Evolutionary conservation across 495 filamentous ascomycete species (phyloP), one percentile per base, ranked within the genome.

Genomic region (Neurospora hispaniola): DNA sequence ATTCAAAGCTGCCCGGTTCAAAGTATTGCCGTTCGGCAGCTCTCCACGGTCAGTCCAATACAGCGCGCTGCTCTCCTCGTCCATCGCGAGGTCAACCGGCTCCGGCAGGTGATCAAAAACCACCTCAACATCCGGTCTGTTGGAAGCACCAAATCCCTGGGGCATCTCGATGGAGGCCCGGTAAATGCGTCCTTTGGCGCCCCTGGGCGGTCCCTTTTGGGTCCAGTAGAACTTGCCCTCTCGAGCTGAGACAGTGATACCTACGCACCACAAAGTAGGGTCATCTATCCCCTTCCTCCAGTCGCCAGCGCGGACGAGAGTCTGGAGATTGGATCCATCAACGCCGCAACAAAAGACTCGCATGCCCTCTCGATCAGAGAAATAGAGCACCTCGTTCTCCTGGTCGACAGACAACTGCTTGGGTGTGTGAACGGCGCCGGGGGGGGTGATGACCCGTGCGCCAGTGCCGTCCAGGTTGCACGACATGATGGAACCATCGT

Each of bases 41-140:
- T 89, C 86, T 3, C 87, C 87, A 0, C 86, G 82, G 74, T 88
- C 86, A 0, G 87, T 87, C 88, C 86, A 88, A 73, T 87, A 89
- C 27, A 89, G 75, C 18, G 72, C 78, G 23, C 80, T 71, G 4
- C 72, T 72, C 4, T 78, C 76, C 38, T 74, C 76, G 73, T 88
- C 85, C 10, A 88, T 72, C 54, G 85, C 83, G 14, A 89, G 75
- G 76, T 89, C 85, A 77, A 90, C 87, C 1, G 86, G 86, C 71
- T 90, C 87, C 0, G 87, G 87, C 16, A 88, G 73, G 1, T 76
- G 66, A 2, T 82, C 75, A 8, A 84, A 81, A 6, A 88, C 35
- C 0, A 78, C 68, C 75, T 84, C 79, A 40, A 88, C 82, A 73
- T 88, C 86, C 0, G 72, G 72, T 10, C 79, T 72, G 23, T 68